A percentile compares a stretch with the other conserved stretches of the same genome.
Conservation (phyloP, 2,329 filamentous ascomycete species). For the Scopulariopsis brevicaulis region DNA sequence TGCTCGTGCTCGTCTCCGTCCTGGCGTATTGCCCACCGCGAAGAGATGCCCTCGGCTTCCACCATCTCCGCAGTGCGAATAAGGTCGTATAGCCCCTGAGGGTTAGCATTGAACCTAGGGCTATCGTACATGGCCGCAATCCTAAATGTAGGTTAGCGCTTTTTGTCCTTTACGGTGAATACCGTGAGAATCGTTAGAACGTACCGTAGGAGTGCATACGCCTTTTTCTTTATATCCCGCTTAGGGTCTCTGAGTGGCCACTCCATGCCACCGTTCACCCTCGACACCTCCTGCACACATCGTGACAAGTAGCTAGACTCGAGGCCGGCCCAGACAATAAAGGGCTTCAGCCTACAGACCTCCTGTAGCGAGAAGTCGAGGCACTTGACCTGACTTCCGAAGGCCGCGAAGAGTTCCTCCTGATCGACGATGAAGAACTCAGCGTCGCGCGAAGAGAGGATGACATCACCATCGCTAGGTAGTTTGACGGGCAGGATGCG, state of each 20-base stretch:
- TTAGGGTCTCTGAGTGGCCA: constrained; percentile 8
- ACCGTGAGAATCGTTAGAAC: no score
- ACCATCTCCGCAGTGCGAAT: constrained; percentile 11
- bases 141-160: no score
- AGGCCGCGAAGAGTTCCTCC: constrained; percentile 10
- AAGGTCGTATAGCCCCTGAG: constrained; percentile 11
- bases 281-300: constrained; percentile 15
- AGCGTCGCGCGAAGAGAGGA: neutral
- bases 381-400: constrained; percentile 12
- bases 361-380: constrained; percentile 19
- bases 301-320: constrained; percentile 15
- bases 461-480: neutral
- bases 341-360: constrained; percentile 11
- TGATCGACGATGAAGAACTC: constrained; percentile 17
- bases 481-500: neutral
- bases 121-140: no score
- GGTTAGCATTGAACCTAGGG: constrained; percentile 8
- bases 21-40: constrained; percentile 11
- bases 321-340: constrained; percentile 17
- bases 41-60: constrained; percentile 13
- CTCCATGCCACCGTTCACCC: constrained; percentile 6
- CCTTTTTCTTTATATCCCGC: constrained; percentile 12
- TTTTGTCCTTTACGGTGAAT: no score
- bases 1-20: constrained; percentile 8
- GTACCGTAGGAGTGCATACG: constrained; percentile 16